Conservation (phyloP, 495 filamentous ascomycete species). For the Aspergillus funiculosus region DNA sequence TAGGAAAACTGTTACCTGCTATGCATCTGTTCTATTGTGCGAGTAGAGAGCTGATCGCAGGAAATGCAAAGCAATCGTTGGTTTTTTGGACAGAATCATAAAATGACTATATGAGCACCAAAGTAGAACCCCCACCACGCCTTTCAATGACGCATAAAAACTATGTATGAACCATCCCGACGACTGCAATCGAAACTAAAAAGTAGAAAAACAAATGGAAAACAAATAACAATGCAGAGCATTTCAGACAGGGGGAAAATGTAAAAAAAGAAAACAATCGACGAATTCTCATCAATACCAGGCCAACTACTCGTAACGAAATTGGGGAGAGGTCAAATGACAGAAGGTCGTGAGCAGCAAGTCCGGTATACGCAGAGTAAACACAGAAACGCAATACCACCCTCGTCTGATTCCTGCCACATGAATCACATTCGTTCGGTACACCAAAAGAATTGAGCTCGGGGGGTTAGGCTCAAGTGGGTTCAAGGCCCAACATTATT, state of each 20-base stretch:
- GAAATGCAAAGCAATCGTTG: conserved; percentile 4
- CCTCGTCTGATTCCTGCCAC: conserved; percentile 12
- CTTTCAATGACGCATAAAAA: conserved; percentile 17
- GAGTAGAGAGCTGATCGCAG: no score
- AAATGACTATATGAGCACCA: conserved; percentile 11
- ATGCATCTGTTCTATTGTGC: no score
- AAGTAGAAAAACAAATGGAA: conserved; percentile 3
- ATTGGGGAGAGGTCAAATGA: conserved; percentile 1
- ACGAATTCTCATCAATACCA: conserved; percentile 19
- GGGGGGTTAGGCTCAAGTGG: conserved; percentile 17
- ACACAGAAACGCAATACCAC: conserved; percentile 11
- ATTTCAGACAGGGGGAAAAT: no score
- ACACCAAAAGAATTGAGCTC: conserved; percentile 21
- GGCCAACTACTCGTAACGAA: conserved; percentile 16
- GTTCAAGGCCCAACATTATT: conserved; percentile 16
- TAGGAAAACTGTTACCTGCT: no score
- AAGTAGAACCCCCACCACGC: conserved; percentile 12
- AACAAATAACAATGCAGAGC: conserved; percentile 5
- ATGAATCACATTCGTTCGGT: conserved; percentile 14
- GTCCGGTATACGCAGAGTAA: conserved; percentile 11
- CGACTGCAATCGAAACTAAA: conserved; percentile 14
- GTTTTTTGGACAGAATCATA: background rate
- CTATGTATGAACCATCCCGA: conserved; percentile 13
- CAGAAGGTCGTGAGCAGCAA: conserved; percentile 4
- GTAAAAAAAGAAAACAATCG: conserved; percentile 14